A percentile compares a stretch with the other conserved stretches of the same genome.
These are phyloP conservation scores for Rhizophora mangle DNA, from an alignment of 345 rosid genomes.

Conservation along the genomic window DNA sequence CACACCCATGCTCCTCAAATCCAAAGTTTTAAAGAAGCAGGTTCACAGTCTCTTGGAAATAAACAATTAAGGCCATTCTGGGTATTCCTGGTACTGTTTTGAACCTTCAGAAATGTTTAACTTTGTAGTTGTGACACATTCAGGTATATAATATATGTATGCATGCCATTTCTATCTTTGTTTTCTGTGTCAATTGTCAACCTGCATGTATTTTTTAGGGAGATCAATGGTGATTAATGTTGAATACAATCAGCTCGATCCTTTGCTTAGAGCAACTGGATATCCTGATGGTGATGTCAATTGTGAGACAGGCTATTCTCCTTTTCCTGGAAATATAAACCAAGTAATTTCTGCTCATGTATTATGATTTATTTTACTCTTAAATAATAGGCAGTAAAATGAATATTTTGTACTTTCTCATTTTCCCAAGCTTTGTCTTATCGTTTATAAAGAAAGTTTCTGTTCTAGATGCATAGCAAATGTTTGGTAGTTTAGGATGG, in stretches of 20 bases:
- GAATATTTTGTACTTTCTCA: too few relatives aligned
- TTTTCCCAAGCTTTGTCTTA: too few relatives aligned
- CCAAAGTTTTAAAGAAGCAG: too few relatives aligned
- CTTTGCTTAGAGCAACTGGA: conserved; percentile 85
- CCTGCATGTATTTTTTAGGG: conserved; percentile 43
- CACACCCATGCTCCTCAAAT: too few relatives aligned
- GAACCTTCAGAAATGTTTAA: neutral
- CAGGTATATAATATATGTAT: neutral
- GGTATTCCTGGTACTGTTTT: neutral
- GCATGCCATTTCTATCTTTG: neutral
- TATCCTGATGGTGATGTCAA: conserved; percentile 89
- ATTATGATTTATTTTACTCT: neutral
- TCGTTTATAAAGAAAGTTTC: too few relatives aligned
- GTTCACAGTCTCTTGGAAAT: neutral
- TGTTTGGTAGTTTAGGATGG: too few relatives aligned
- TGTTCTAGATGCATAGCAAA: too few relatives aligned
- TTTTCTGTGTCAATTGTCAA: neutral
- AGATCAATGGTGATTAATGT: conserved; percentile 95
- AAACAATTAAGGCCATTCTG: neutral
- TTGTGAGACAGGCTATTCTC: conserved; percentile 89
- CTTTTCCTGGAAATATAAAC: conserved; percentile 97
- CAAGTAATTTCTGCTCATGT: conserved; percentile 50
- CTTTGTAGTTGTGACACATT: neutral
- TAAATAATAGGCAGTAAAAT: conserved; percentile 1
- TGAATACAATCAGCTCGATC: conserved; percentile 98